Evolutionary conservation across 139 green algal genomes (phyloP).

Genomic region (Zygnema circumcarinatum): DNA sequence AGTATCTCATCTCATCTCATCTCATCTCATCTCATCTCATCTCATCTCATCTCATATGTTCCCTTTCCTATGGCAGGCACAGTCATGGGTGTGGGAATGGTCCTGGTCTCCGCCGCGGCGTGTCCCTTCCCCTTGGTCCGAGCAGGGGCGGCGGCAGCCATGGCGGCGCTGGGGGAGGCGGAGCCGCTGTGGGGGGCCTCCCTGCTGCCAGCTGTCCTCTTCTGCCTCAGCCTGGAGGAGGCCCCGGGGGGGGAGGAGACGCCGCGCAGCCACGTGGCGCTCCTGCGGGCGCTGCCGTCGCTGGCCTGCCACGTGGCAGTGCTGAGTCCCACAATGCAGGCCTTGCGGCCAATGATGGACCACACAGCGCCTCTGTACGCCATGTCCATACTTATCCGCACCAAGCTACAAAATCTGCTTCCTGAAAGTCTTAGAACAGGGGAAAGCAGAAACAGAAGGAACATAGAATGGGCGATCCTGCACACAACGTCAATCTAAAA

Average conservation of each 20-base stretch:
- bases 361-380: not conserved
- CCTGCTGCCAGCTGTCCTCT: not conserved
- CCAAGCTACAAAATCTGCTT: not conserved
- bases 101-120: not conserved
- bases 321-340: not conserved
- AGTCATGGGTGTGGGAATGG: not conserved
- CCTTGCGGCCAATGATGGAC: not conserved
- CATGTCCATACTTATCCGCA: not conserved
- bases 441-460: no score
- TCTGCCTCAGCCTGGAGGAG: not conserved
- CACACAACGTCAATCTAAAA: no score
- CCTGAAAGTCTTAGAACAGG: not conserved
- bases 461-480: no score
- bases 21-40: no score
- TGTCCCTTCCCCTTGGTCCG: not conserved
- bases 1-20: no score
- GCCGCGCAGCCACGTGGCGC: not conserved
- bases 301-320: constrained; percentile 7
- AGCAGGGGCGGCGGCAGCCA: not conserved
- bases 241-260: not conserved
- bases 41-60: no score
- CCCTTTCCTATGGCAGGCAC: not conserved
- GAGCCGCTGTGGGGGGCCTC: not conserved
- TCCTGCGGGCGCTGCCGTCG: constrained; percentile 7
- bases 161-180: not conserved